Base-by-base conservation (phyloP, 2,329 filamentous ascomycete species). In the Sporothrix mexicana region DNA sequence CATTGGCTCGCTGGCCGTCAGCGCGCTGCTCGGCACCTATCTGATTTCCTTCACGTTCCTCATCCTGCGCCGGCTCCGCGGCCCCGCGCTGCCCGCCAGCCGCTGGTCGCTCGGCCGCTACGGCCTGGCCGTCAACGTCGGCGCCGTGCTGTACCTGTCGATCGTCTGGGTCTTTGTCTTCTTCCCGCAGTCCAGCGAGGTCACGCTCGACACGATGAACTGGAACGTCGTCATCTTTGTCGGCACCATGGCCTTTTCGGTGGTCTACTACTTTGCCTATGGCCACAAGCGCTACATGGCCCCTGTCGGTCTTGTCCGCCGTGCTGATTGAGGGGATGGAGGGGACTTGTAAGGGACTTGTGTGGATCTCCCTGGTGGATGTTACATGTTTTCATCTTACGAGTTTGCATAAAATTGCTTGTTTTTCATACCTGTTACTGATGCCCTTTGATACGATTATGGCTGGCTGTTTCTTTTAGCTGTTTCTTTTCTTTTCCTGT, bases 11-110 rank as follows among this genome's bases (percentile, higher is more conserved):
- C 80, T 88, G 13, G 83, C 83, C 36, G 81, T 86, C 69, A 84
- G 82, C 47, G 83, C 84, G 1, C 81, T 88, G 17, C 84, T 88
- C 67, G 82, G 83, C 23, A 86, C 85, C 20, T 88, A 88, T 76
- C 82, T 88, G 70, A 80, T 87, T 59, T 84, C 84, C 45, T 81
- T 85, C 62, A 74, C 79, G n/a, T 82, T 84, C 72, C 78, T 87
- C 6, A 79, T 86, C 68, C 81, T 80, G 73, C 80, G 83, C 30
- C 82, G 83, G n/a, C 76, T 85, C 36, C 75, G 76, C 8, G 79
- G 78, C n/a, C 79, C 81, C 4, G 78, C 80, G 0, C 78, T 86
- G 1, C 84, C 83, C 0, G 75, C 77, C 3, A 78, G 79, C 1
- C 81, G 83, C 36, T 85, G 81, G 81, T 77, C 79, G 23, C 80